Evolutionary conservation across 1,284 basidiomycete species (phyloP).

Genomic region (Ceratobasidium sp.): DNA sequence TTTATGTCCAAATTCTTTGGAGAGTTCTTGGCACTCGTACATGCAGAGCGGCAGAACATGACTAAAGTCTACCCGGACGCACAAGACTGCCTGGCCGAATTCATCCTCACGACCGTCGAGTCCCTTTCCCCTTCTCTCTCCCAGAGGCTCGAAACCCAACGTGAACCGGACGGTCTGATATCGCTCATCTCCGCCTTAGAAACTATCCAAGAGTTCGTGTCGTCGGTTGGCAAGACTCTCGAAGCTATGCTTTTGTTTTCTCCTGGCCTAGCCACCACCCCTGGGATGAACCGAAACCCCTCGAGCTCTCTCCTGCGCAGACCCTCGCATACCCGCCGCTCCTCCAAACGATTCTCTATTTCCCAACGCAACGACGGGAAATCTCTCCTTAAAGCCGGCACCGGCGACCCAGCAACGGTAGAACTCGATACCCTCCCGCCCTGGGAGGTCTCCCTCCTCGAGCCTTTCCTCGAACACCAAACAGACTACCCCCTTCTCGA

Average conservation of each 20-base stretch:
- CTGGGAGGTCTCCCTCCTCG: constrained; percentile 91
- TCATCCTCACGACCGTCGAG: constrained; percentile 83
- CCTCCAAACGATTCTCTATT: constrained; percentile 52
- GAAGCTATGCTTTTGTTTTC: constrained; percentile 67
- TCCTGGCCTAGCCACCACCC: constrained; percentile 46
- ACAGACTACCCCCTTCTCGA: constrained; percentile 83
- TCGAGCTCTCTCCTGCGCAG: constrained; percentile 42
- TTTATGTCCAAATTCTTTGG: constrained; percentile 82
- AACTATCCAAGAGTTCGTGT: constrained; percentile 83
- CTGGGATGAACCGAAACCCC: constrained; percentile 19
- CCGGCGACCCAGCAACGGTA: constrained; percentile 16
- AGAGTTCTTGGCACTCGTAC: constrained; percentile 72
- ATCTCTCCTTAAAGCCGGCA: constrained; percentile 40
- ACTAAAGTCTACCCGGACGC: constrained; percentile 86
- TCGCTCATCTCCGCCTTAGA: constrained; percentile 77
- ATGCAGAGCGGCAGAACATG: constrained; percentile 77
- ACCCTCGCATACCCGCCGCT: constrained; percentile 52
- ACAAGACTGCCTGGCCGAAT: constrained; percentile 74
- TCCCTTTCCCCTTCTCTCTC: constrained; percentile 81
- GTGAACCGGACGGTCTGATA: constrained; percentile 72
- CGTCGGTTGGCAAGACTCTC: constrained; percentile 74
- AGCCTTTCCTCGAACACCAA: constrained; percentile 91
- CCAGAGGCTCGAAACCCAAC: constrained; percentile 75
- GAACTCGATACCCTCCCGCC: constrained; percentile 52
- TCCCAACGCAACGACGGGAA: constrained; percentile 55